phyloP scores from a whole-genome alignment of 768 basidiomycete genomes.

The Amanita phalloides region DNA sequence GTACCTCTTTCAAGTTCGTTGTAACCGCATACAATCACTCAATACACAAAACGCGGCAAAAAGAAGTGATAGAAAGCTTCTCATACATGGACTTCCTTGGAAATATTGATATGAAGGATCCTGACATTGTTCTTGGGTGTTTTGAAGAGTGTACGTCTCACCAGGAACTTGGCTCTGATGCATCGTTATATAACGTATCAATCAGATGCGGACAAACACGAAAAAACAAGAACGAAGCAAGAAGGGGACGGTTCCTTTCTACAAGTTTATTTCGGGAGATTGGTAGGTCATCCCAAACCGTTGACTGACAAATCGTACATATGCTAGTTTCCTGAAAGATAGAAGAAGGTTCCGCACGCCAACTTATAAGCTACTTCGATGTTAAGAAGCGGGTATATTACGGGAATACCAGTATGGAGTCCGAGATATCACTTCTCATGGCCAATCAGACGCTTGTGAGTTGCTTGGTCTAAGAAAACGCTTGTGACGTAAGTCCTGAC shows the following conservation, averaged over 20 bases:
- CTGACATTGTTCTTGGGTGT: constrained; percentile 61
- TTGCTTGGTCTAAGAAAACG: background rate
- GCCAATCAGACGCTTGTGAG: constrained; percentile 86
- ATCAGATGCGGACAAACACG: constrained; percentile 40
- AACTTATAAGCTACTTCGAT: constrained; percentile 59
- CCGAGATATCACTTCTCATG: constrained; percentile 92
- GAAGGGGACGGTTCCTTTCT: constrained; percentile 60
- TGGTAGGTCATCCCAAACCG: constrained; percentile 42
- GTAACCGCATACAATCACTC: constrained; percentile 69
- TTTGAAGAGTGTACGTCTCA: constrained; percentile 75
- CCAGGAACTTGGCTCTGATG: background rate
- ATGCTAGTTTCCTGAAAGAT: constrained; percentile 13
- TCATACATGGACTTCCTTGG: constrained; percentile 78
- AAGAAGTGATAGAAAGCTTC: constrained; percentile 66
- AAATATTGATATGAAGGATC: constrained; percentile 69
- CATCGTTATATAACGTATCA: background rate
- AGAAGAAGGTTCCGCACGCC: constrained; percentile 62
- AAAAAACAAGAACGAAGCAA: constrained; percentile 32
- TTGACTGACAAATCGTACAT: background rate
- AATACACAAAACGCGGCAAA: constrained; percentile 57
- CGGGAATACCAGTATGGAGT: constrained; percentile 97
- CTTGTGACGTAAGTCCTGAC: background rate
- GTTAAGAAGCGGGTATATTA: constrained; percentile 87
- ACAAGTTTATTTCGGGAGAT: constrained; percentile 75
- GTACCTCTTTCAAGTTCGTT: constrained; percentile 75